Evolutionary conservation across 176 grass and related monocot genomes (phyloP).

Genomic region (Oryza brachyantha): DNA sequence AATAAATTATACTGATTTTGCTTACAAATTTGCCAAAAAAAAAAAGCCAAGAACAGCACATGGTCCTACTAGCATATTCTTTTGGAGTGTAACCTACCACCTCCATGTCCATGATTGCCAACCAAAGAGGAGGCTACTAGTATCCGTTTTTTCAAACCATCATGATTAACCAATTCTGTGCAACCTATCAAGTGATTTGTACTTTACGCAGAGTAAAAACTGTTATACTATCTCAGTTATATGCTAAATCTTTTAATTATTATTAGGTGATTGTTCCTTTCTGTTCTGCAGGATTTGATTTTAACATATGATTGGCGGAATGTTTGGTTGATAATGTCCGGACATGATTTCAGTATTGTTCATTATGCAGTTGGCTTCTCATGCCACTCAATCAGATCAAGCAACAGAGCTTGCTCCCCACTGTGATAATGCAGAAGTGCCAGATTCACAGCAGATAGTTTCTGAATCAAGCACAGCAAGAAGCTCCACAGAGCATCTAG

Average conservation of each 20-base stretch:
- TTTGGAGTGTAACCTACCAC: neutral
- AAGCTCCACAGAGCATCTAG: conserved; percentile 26
- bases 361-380: conserved; percentile 69
- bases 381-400: conserved; percentile 45
- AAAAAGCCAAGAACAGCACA: neutral
- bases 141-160: conserved; percentile 1
- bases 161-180: conserved; percentile 12
- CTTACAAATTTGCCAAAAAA: neutral
- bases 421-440: conserved; percentile 24
- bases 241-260: neutral
- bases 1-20: neutral
- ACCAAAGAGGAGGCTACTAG: neutral
- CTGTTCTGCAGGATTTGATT: conserved; percentile 38
- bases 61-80: neutral
- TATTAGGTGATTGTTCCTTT: neutral
- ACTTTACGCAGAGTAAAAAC: neutral
- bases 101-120: neutral
- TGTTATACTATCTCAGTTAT: neutral
- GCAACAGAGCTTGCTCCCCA: conserved; percentile 10
- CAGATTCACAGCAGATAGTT: conserved; percentile 36
- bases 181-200: neutral
- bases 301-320: conserved; percentile 27
- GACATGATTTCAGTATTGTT: conserved; percentile 55
- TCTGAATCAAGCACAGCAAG: conserved; percentile 17
- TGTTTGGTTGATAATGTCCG: conserved; percentile 35